phyloP scores from a whole-genome alignment of 768 basidiomycete genomes.

The Aureoboletus auriporus region DNA sequence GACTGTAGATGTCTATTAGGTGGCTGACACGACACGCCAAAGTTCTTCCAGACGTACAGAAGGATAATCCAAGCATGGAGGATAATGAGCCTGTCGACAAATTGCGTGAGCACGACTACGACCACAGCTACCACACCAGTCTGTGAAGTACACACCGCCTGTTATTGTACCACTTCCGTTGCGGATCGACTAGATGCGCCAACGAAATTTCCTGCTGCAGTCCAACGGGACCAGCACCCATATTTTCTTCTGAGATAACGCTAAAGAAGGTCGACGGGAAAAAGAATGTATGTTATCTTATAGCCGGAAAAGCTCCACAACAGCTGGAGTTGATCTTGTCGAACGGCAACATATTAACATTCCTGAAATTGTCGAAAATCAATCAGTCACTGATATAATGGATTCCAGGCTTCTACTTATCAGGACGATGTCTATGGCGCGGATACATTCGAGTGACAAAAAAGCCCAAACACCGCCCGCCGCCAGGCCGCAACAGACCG shows the following conservation, averaged over 20 bases:
- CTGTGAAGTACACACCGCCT: slow-evolving; percentile 42
- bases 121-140: not conserved
- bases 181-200: slow-evolving; percentile 57
- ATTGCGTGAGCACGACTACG: not conserved
- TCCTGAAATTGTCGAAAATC: too few species aligned
- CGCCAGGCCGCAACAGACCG: too few species aligned
- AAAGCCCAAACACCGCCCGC: too few species aligned
- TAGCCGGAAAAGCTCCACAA: too few species aligned
- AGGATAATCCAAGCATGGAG: slow-evolving; percentile 71
- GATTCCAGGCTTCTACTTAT: too few species aligned
- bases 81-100: slow-evolving; percentile 43
- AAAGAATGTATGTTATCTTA: too few species aligned
- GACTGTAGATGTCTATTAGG: slow-evolving; percentile 33
- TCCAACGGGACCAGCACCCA: slow-evolving; percentile 46
- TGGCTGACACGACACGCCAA: not conserved
- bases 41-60: slow-evolving; percentile 39
- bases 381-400: too few species aligned
- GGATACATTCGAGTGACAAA: too few species aligned
- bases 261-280: not conserved
- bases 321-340: too few species aligned
- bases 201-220: slow-evolving; percentile 32
- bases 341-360: too few species aligned
- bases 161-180: slow-evolving; percentile 75
- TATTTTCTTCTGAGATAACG: slow-evolving; percentile 22
- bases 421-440: too few species aligned